Evolutionary conservation across 106 monocot genomes (phyloP), one percentile per base, ranked within the genome.

Genomic region (Acorus calamus): DNA sequence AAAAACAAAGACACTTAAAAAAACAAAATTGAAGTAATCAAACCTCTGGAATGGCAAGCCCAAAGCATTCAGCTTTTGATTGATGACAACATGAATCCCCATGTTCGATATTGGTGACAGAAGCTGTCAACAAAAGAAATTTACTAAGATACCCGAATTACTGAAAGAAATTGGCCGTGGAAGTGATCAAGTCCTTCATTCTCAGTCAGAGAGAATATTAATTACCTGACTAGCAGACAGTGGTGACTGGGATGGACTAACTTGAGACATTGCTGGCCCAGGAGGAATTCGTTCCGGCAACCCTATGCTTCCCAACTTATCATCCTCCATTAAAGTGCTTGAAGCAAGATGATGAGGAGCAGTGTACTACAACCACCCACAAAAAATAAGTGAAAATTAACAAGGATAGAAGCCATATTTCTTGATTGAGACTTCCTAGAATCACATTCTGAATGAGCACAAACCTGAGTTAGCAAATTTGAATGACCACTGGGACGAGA

Each of bases 211-310:
- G 28, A 28, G 28, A 28, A 28, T 28, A 28, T 28, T 28, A 28
- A 28, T 28, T 28, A 92, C 96, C 96, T 98, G 96, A 58, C 52
- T 79, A 46, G 76, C 63, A 62, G 96, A 80, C 74, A 98, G 92
- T 68, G 85, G 82, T 48, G 94, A 61, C 28, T 75, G 77, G 14
- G 85, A 80, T 57, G 76, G 76, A 64, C 78, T 45, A 71, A 76
- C 76, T 76, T 86, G 89, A 62, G 77, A 53, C 55, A 81, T 61
- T 56, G 72, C 89, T 60, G 84, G 81, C 70, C 51, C 79, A 78
- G 91, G 75, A 52, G 79, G 69, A 53, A 78, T 62, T 10, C 92
- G 87, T 67, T 98, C 96, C 65, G 83, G 75, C 47, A 98, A 76
- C 42, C 79, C 66, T 57, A 98, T 55, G 59, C 78, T 44, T 4